Evolutionary conservation across 2,329 filamentous ascomycete genomes (phyloP).

Genomic region (Cadophora luteo-olivacea): DNA sequence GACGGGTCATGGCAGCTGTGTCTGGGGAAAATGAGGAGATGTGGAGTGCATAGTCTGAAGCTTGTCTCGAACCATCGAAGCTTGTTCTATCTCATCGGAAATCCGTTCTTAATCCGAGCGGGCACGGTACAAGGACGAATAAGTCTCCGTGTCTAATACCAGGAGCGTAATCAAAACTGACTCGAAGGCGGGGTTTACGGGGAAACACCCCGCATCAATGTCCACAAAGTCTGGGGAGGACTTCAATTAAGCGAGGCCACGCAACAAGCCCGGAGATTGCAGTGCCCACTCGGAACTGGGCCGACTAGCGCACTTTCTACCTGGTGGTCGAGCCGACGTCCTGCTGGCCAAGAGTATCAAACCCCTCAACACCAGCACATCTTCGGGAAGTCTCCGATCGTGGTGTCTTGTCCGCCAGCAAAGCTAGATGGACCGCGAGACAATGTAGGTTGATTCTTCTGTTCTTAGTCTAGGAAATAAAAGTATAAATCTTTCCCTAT

Average conservation of each 20-base stretch:
- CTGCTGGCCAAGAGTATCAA: background rate
- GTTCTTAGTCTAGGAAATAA: background rate
- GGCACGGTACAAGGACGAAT: no score
- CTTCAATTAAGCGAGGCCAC: constrained; percentile 8
- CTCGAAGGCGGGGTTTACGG: background rate
- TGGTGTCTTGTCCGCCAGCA: background rate
- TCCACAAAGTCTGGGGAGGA: constrained; percentile 10
- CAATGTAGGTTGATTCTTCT: background rate
- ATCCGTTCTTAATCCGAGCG: background rate
- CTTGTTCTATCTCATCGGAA: background rate
- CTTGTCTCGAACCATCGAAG: background rate
- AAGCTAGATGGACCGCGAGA: background rate
- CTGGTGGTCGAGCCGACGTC: background rate
- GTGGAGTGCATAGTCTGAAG: background rate
- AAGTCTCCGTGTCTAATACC: no score
- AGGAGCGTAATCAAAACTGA: background rate
- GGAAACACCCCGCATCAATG: background rate
- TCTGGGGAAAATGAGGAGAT: constrained; percentile 5
- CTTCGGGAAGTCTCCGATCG: background rate
- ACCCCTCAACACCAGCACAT: background rate
- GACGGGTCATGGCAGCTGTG: background rate
- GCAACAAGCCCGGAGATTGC: background rate
- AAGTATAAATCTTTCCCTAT: constrained; percentile 16
- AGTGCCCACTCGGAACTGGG: background rate
- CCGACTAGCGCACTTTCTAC: background rate